Evolutionary conservation across 208 protist species (phyloP), one percentile per base, ranked within the genome.

Genomic region (Novymonas esmeraldas): DNA sequence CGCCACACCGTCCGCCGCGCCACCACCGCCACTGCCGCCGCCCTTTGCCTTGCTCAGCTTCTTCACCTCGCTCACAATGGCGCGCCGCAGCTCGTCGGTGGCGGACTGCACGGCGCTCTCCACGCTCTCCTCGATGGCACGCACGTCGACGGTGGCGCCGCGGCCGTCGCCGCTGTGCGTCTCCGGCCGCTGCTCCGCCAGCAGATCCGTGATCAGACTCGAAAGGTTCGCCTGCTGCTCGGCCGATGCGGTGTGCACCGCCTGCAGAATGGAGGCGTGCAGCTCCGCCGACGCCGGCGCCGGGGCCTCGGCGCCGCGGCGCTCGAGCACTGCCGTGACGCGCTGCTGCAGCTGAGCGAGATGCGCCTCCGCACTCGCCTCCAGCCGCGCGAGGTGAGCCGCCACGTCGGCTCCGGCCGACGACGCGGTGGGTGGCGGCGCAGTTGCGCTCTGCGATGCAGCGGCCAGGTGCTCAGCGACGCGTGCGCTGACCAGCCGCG

Each of bases 161-260:
- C 29, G 52, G 36, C 44, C 48, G 64, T 45, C 45, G 26, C 41
- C 22, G 34, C 33, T 14, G 26, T 14, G 18, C 33, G 36, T 5
- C 11, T 13, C 22, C 18, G 31, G 34, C 36, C 46, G 44, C 48
- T 75, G 54, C 6, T 65, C 63, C 0, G 62, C 45, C 10, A 92
- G 22, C 45, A 79, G 44, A 16, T 85, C 81, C 22, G 70, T 61
- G 24, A 92, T 34, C 2, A 80, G 48, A 29, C 52, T 65, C 31
- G 55, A 44, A 39, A 94, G 41, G n/a, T 65, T 61, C 57, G 87
- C 82, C 51, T 88, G 82, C 55, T 94, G 84, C 36, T 73, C 38
- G 13, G 60, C 66, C 20, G 79, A 70, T 5, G 82, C 70, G 52
- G 78, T 72, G 54, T 87, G 74, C 33, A 91, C 78, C 13, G 82